Conservation (phyloP, 2,329 filamentous ascomycete genomes). For the Lachnellula hyalina region DNA sequence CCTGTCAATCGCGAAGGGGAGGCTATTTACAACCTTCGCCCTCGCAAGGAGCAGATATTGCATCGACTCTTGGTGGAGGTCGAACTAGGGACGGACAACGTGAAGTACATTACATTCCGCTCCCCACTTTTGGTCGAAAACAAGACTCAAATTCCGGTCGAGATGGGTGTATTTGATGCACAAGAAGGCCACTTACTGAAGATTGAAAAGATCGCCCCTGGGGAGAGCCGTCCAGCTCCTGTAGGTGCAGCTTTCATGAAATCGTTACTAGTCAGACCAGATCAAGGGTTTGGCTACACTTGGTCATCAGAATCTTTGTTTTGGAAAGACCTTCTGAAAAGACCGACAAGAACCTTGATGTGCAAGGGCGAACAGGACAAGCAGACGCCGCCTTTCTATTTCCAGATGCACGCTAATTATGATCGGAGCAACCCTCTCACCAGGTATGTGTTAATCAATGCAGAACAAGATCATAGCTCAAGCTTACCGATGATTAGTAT, state of each 20-base stretch:
- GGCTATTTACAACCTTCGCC: constrained; percentile 79
- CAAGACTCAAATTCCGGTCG: constrained; percentile 91
- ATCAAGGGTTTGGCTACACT: constrained; percentile 92
- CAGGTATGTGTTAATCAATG: constrained; percentile 42
- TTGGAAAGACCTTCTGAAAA: constrained; percentile 86
- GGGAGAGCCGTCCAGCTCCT: constrained; percentile 82
- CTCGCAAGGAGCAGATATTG: constrained; percentile 76
- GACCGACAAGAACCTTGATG: constrained; percentile 78
- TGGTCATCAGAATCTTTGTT: constrained; percentile 89
- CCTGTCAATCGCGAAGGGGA: constrained; percentile 93
- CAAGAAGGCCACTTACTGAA: constrained; percentile 87
- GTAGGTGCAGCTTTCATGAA: constrained; percentile 91
- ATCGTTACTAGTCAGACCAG: constrained; percentile 79
- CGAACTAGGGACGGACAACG: constrained; percentile 84
- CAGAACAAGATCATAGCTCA: constrained; percentile 3
- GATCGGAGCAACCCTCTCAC: constrained; percentile 80
- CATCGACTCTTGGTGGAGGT: constrained; percentile 92
- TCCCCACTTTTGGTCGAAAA: constrained; percentile 92
- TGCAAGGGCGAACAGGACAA: constrained; percentile 84
- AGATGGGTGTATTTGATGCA: constrained; percentile 84
- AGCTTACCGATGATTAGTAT: constrained; percentile 45
- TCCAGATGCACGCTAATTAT: constrained; percentile 85
- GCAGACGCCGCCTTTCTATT: constrained; percentile 79
- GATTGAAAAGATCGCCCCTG: constrained; percentile 95
- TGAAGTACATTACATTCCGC: constrained; percentile 95